phyloP scores from a whole-genome alignment of 306 rosid genomes.

The Rosa multiflora region DNA sequence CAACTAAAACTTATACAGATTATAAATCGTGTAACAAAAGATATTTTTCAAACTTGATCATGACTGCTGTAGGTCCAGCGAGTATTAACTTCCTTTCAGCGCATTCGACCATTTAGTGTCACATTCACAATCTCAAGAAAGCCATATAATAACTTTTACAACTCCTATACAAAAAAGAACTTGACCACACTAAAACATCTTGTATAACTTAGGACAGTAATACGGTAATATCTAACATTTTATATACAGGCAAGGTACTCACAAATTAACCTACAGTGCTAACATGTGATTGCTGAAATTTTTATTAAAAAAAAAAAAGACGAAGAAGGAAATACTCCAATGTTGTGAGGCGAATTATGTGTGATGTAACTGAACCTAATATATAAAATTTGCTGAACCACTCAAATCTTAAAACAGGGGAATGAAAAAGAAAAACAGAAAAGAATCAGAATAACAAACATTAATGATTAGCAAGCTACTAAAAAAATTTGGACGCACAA shows the following conservation, averaged over 20 bases:
- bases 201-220: not conserved
- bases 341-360: not conserved
- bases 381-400: not conserved
- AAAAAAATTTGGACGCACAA: not conserved
- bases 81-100: not conserved
- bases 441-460: not conserved
- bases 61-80: not conserved
- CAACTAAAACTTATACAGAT: not conserved
- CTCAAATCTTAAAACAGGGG: not conserved
- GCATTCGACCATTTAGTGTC: not conserved
- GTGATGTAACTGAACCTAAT: not conserved
- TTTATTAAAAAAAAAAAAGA: too few relatives aligned
- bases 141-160: not conserved
- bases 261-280: not conserved
- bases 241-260: not conserved
- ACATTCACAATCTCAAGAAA: not conserved
- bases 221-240: not conserved
- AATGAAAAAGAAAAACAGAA: not conserved
- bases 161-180: not conserved
- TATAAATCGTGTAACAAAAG: not conserved
- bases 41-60: not conserved
- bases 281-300: not conserved
- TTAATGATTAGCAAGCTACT: not conserved
- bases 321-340: not conserved
- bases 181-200: not conserved